Conservation (phyloP, 2,329 filamentous ascomycete genomes). For the Tolypocladium inflatum region DNA sequence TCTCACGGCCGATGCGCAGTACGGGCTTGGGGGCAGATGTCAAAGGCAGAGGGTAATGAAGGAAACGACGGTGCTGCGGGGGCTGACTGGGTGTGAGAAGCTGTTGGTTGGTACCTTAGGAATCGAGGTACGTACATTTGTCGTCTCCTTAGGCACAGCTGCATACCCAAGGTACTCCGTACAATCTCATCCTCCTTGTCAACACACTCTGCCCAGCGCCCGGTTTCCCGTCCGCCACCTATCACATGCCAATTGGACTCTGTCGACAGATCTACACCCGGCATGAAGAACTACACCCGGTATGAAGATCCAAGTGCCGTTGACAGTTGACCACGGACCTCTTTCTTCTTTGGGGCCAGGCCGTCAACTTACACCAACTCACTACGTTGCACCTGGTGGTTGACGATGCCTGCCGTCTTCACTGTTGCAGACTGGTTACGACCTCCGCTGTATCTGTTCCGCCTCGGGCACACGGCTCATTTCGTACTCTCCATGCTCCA, state of each 20-base stretch:
- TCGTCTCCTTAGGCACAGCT: background rate
- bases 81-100: background rate
- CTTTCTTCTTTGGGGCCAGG: too few species aligned
- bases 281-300: background rate
- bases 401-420: too few species aligned
- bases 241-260: background rate
- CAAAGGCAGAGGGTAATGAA: background rate
- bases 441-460: too few species aligned
- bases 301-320: background rate
- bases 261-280: too few species aligned
- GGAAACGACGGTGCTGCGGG: background rate
- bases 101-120: background rate
- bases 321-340: too few species aligned
- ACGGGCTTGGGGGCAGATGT: background rate
- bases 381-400: too few species aligned
- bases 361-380: too few species aligned
- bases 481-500: too few species aligned
- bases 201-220: background rate
- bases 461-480: too few species aligned
- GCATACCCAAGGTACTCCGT: background rate
- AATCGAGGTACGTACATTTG: background rate
- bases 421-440: too few species aligned
- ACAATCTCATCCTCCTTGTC: background rate
- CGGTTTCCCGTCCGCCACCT: background rate
- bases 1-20: background rate